Evolutionary conservation across 169 alveolate species (phyloP).

Genomic region (Plasmodium vivax): DNA sequence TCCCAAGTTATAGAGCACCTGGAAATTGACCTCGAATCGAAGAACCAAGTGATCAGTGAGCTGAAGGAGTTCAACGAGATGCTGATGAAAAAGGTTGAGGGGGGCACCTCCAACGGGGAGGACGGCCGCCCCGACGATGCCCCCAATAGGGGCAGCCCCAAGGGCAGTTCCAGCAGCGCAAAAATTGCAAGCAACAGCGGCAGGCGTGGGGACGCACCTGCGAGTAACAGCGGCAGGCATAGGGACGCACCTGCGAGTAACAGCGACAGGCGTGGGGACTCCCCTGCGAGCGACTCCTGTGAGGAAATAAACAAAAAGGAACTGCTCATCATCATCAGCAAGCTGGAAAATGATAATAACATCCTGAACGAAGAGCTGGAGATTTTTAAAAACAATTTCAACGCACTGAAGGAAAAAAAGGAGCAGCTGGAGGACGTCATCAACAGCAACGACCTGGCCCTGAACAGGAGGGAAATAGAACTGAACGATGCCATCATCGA

Average conservation of each 20-base stretch:
- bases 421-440: conserved; percentile 46
- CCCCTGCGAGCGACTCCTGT: not conserved
- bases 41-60: conserved; percentile 13
- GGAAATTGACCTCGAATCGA: conserved; percentile 25
- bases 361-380: conserved; percentile 35
- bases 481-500: conserved; percentile 32
- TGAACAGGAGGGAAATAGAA: conserved; percentile 50
- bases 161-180: not conserved
- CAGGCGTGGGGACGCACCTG: no score
- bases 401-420: conserved; percentile 38
- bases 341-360: conserved; percentile 59
- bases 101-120: not conserved
- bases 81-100: conserved; percentile 9
- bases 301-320: conserved; percentile 36
- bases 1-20: conserved; percentile 14
- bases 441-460: conserved; percentile 25
- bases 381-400: conserved; percentile 35
- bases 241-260: no score
- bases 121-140: not conserved
- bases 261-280: no score
- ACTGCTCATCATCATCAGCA: conserved; percentile 15
- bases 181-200: not conserved
- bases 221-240: no score
- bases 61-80: conserved; percentile 59
- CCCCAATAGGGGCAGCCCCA: not conserved